Evolutionary conservation across 2,329 filamentous ascomycete genomes (phyloP), one percentile per base, ranked within the genome.

Genomic region (Cryoendolithus antarcticus): DNA sequence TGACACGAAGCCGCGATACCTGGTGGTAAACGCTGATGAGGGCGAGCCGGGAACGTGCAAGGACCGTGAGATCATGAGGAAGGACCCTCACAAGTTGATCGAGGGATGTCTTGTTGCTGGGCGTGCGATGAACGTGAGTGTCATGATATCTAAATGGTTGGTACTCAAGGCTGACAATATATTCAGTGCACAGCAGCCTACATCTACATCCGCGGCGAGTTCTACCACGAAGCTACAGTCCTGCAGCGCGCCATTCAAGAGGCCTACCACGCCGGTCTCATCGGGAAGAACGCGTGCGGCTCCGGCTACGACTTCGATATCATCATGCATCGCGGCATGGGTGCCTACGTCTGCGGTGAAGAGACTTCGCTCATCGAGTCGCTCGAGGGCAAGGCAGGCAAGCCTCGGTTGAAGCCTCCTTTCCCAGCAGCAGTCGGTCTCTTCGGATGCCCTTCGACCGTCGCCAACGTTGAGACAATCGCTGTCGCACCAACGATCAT

Each of bases 31-130:
- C 59, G 91, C 91, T 51, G 91, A 98, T 63, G 91, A 98, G 70
- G 91, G 91, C 58, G 91, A 98, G 67, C 91, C 91, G 24, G 91
- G 91, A 63, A 98, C 91, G 39, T 98, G 91, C 80, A 98, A 98
- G 71, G 91, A 98, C 65, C 82, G 91, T 60, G 91, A 98, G 66
- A 98, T 98, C 53, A 98, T 98, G 91, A 86, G 91, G 67, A 98
- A 98, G 70, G 91, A 98, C 63, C 91, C 91, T 47, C 91, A 98
- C 73, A 98, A 98, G 75, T 82, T 98, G 49, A 72, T 98, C 59
- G 91, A 98, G 69, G 91, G 91, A 61, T 98, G 91, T 65, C 72
- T 98, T 48, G 82, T 98, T 35, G 86, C 91, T 51, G 91, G 91
- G 38, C 82, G 91, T 60, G 88, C 91, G 59, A 98, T 98, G 91